phyloP scores from a whole-genome alignment of 176 grass and related monocot species.

The Oryza coarctata region DNA sequence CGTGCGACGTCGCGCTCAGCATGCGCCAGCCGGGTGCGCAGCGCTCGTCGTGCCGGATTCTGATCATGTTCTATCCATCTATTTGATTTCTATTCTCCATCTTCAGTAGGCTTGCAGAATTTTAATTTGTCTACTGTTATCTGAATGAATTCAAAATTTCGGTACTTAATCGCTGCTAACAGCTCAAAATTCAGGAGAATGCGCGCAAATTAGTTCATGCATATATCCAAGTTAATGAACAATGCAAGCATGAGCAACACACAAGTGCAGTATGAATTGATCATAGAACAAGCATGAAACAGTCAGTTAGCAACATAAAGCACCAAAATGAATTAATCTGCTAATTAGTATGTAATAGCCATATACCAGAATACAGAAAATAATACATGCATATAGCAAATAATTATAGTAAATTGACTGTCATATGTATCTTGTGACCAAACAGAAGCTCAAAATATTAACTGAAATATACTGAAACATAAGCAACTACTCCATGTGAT shows the following conservation, averaged over 20 bases:
- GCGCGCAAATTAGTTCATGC: background rate
- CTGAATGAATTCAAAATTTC: background rate
- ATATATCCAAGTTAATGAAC: background rate
- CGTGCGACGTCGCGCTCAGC: slow-evolving; percentile 7
- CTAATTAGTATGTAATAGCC: background rate
- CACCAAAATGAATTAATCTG: background rate
- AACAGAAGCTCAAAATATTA: slow-evolving; percentile 27
- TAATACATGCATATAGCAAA: slow-evolving; percentile 1
- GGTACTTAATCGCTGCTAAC: background rate
- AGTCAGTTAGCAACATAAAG: background rate
- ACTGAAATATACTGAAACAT: background rate
- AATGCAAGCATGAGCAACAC: background rate
- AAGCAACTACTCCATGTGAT: slow-evolving; percentile 23
- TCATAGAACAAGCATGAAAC: background rate
- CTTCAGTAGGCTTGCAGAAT: background rate
- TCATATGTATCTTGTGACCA: slow-evolving; percentile 26
- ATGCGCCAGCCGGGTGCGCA: background rate
- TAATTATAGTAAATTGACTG: slow-evolving; percentile 23
- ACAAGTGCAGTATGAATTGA: background rate
- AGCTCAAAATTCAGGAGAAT: background rate
- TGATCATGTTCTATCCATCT: slow-evolving; percentile 11
- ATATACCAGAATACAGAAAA: background rate
- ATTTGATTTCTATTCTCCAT: background rate
- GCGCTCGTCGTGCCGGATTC: slow-evolving; percentile 13
- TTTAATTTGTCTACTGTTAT: background rate